Evolutionary conservation across 768 basidiomycete species (phyloP), one percentile per base, ranked within the genome.

Genomic region (Melanogaster broomeanus): DNA sequence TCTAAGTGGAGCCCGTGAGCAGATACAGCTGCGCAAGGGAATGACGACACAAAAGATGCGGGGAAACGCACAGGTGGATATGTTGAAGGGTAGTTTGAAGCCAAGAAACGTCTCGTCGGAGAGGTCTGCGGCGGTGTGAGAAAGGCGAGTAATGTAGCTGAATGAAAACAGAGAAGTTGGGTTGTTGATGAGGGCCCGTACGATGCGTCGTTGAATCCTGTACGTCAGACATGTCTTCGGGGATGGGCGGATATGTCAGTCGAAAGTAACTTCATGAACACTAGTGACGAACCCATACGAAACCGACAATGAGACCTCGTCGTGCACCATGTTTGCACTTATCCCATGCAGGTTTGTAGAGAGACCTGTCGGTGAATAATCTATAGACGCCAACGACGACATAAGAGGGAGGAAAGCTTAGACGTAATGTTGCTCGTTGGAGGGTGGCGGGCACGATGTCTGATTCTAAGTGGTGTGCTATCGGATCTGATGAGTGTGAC

Each of bases 321-420:
- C 77, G 63, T 2, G 81, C 80, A 0, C 88, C 94, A 68, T 95
- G 87, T 56, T 77, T 80, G 64, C 92, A 90, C 71, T 92, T 94
- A 62, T 88, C 73, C 90, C 93, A 92, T 8, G 88, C 84, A 4
- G 93, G 91, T 22, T 75, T 71, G 53, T 82, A 85, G 30, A 96
- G 72, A 13, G 70, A 70, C 34, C 79, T 74, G 66, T 95, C 93
- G 0, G 88, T 91, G 61, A 83, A 77, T 6, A 97, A 74, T 25
- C 93, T 75, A 68, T 95, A 96, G 16, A 85, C 79, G 0, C 93
- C 93, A 0, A 97, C 92, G 4, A 91, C 68, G 41, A 86, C 83
- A 65, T 97, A 97, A 3, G 86, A 85, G 0, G 93, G 90, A 0
- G 91, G 84, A 57, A 93, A 87, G 38, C 83, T 73, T 46, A 96